Percentiles rank a stretch among this genome's conserved stretches.
phyloP scores from a whole-genome alignment of 768 basidiomycete species.

The Panaeolus papilionaceus region DNA sequence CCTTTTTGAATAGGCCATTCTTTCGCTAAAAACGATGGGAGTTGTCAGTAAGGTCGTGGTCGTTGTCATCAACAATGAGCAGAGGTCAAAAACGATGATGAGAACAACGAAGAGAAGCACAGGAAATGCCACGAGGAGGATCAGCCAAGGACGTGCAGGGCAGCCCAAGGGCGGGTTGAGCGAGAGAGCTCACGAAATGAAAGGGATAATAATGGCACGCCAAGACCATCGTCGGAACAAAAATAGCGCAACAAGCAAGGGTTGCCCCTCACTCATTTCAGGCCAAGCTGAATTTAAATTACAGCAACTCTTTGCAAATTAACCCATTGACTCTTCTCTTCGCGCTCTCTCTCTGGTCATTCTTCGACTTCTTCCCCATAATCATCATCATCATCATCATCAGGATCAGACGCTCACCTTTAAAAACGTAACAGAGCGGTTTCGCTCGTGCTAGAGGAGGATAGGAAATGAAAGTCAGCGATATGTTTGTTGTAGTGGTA shows the following conservation, averaged over 20 bases:
- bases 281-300: not conserved
- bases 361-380: constrained; percentile 4
- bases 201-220: constrained; percentile 13
- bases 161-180: constrained; percentile 10
- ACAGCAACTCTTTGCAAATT: not conserved
- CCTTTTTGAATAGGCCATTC: constrained; percentile 81
- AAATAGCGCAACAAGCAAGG: constrained; percentile 17
- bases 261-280: not conserved
- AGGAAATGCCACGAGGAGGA: not conserved
- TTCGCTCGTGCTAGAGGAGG: constrained; percentile 68
- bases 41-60: constrained; percentile 3
- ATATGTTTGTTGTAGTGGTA: not conserved
- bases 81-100: not conserved
- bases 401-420: constrained; percentile 50
- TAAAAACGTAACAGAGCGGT: constrained; percentile 77
- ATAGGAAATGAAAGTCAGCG: constrained; percentile 13
- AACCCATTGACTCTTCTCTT: no score
- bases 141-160: constrained; percentile 3
- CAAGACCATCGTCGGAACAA: constrained; percentile 9
- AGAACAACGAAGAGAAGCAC: not conserved
- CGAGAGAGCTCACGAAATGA: not conserved
- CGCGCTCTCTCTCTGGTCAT: not conserved
- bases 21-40: constrained; percentile 53
- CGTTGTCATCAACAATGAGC: constrained; percentile 8
- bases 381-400: not conserved